Percentiles rank a stretch among this genome's conserved stretches.
Conservation (phyloP, 768 basidiomycete species). For the Amanita rimosa region DNA sequence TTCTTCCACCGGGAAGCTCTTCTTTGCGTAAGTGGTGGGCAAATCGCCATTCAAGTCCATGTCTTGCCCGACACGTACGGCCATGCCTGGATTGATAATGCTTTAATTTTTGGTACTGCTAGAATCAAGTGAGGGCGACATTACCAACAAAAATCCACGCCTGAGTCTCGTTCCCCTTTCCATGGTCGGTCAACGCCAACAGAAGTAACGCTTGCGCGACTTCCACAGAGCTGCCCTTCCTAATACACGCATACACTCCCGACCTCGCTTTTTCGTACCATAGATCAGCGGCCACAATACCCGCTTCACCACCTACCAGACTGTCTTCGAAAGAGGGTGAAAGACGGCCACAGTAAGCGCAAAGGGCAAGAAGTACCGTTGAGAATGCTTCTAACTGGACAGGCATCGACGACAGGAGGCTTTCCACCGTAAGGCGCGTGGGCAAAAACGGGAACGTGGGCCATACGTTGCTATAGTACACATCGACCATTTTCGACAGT, state of each 20-base stretch:
- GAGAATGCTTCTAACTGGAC: slow-evolving; percentile 7
- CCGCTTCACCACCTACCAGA: slow-evolving; percentile 8
- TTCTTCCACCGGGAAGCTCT: slow-evolving; percentile 8
- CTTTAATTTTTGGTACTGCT: not conserved
- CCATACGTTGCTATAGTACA: slow-evolving; percentile 15
- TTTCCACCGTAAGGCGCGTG: slow-evolving; percentile 7
- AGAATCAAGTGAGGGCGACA: not conserved
- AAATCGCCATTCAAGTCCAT: slow-evolving; percentile 10
- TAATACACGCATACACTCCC: slow-evolving; percentile 4
- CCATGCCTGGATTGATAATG: slow-evolving; percentile 8
- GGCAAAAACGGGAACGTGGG: slow-evolving; percentile 16
- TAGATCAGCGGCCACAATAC: slow-evolving; percentile 16
- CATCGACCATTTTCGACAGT: slow-evolving; percentile 14
- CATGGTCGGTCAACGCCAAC: slow-evolving; percentile 16
- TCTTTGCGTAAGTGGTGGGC: not conserved
- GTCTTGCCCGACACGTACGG: slow-evolving; percentile 14
- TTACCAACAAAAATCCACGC: slow-evolving; percentile 18
- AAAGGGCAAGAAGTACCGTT: slow-evolving; percentile 16
- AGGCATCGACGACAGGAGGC: slow-evolving; percentile 7
- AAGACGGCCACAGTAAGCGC: slow-evolving; percentile 17
- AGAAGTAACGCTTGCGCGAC: slow-evolving; percentile 16
- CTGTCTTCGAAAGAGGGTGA: slow-evolving; percentile 7
- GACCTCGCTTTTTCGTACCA: slow-evolving; percentile 16
- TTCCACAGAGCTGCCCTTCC: slow-evolving; percentile 12
- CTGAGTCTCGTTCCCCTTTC: slow-evolving; percentile 16